Evolutionary conservation across 1,284 basidiomycete species (phyloP), one percentile per base, ranked within the genome.

Genomic region (Trichosporon sp.): DNA sequence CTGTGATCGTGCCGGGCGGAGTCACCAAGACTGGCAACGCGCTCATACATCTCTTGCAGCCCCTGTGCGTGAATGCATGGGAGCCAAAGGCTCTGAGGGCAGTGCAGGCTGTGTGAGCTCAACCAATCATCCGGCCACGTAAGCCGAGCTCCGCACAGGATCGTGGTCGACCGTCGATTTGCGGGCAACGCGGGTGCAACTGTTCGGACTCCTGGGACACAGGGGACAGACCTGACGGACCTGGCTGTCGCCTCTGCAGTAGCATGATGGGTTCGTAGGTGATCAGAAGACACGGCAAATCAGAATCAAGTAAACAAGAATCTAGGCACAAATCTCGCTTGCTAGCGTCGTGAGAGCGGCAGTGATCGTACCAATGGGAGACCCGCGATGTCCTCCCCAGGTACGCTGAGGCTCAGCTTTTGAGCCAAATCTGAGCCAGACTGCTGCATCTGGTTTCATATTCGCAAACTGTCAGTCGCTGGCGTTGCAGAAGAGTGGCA

Each of bases 131-230:
- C 51, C 21, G 51, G 19, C 51, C 8, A 54, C 19, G 51, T 54
- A 21, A 11, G 19, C 19, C 19, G 19, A 8, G 7, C 43, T 40
- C 8, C 38, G 11, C 35, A 4, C 35, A 40, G 38, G 38, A 6
- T 40, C 43, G 43, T 11, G 14, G 43, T 40, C 43, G 16, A n/a
- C 4, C 16, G 3, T n/a, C 43, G 7, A 46, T 46, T 46, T 54
- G 51, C 51, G 51, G 51, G 51, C 51, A 54, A 54, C n/a, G 51
- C 51, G 51, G 51, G 21, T 54, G 51, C 21, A 54, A 26, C 51
- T 21, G 4, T 3, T 7, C 19, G 21, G 4, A 5, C 19, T 21
- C 51, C 16, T 37, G 35, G 35, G 35, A 5, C 6, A 37, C 5
- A 10, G 35, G 35, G 35, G 35, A 37, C 35, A 10, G 35, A 37